Conservation (phyloP, 2,329 filamentous ascomycete species). For the Cladophialophora chaetospira region DNA sequence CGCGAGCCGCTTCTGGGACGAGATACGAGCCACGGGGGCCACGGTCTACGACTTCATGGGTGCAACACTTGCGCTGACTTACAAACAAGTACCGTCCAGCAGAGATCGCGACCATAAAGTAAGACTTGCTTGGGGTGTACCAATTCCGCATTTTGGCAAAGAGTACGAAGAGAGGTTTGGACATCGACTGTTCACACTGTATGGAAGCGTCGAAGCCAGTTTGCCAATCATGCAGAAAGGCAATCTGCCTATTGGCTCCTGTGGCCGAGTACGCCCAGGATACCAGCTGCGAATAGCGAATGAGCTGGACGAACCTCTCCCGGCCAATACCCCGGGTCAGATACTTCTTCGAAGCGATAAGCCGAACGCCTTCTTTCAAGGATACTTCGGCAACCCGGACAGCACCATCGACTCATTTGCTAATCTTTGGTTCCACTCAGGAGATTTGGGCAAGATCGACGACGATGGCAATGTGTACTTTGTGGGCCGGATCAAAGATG, state of each 20-base stretch:
- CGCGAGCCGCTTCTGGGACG: slow-evolving; percentile 20
- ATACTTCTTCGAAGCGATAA: slow-evolving; percentile 18
- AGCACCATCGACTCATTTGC: slow-evolving; percentile 10
- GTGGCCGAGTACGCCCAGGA: slow-evolving; percentile 11
- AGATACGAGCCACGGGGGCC: slow-evolving; percentile 12
- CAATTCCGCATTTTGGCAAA: slow-evolving; percentile 14
- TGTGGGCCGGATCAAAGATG: slow-evolving; percentile 63
- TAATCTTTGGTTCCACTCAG: slow-evolving; percentile 81
- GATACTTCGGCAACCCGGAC: slow-evolving; percentile 14
- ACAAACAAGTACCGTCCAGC: slow-evolving; percentile 15
- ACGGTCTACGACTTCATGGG: slow-evolving; percentile 26
- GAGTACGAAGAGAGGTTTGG: slow-evolving; percentile 21
- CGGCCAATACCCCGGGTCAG: slow-evolving; percentile 18
- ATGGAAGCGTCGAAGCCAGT: slow-evolving; percentile 21
- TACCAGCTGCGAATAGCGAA: slow-evolving; percentile 20
- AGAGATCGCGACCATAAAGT: slow-evolving; percentile 16
- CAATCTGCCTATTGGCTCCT: neutral
- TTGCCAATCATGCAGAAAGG: slow-evolving; percentile 18
- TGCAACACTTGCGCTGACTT: slow-evolving; percentile 18
- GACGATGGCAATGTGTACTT: slow-evolving; percentile 25
- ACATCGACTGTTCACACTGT: slow-evolving; percentile 17
- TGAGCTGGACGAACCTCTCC: slow-evolving; percentile 14
- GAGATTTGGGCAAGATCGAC: slow-evolving; percentile 80
- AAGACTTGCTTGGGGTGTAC: slow-evolving; percentile 20
- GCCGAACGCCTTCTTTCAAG: slow-evolving; percentile 23